Percentiles rank a stretch among this genome's conserved stretches.
These are phyloP conservation scores for Pseudocercospora fuligena DNA, from an alignment of 2,329 filamentous ascomycete genomes.

Conservation along the genomic window DNA sequence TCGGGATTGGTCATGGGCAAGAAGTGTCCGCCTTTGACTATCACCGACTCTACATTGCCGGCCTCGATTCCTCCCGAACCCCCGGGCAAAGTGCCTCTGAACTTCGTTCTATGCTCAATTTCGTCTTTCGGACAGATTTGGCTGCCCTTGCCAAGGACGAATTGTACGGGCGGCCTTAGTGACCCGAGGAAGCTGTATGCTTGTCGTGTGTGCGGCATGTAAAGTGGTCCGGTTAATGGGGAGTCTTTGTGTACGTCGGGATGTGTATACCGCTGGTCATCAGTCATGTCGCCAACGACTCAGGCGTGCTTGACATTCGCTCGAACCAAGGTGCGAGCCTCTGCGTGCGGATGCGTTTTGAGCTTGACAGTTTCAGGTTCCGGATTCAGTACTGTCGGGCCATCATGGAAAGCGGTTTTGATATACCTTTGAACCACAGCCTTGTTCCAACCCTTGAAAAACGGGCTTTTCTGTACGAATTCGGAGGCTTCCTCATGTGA, in stretches of 20 bases:
- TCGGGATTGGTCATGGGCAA: slow-evolving; percentile 76
- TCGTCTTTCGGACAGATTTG: slow-evolving; percentile 47
- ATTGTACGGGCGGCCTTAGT: slow-evolving; percentile 67
- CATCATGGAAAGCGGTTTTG: slow-evolving; percentile 19
- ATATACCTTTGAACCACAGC: slow-evolving; percentile 12
- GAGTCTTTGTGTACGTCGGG: slow-evolving; percentile 26
- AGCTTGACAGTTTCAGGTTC: slow-evolving; percentile 7
- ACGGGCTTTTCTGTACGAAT: slow-evolving; percentile 5
- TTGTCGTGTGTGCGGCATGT: slow-evolving; percentile 65
- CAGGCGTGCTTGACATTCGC: slow-evolving; percentile 9
- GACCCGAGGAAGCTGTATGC: slow-evolving; percentile 61
- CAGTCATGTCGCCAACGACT: background rate
- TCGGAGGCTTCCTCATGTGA: background rate
- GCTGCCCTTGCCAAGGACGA: slow-evolving; percentile 65
- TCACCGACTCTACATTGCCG: slow-evolving; percentile 68
- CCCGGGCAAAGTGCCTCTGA: slow-evolving; percentile 54
- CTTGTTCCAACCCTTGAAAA: slow-evolving; percentile 12
- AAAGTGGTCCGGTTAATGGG: slow-evolving; percentile 58
- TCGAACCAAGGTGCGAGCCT: slow-evolving; percentile 1
- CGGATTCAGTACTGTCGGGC: slow-evolving; percentile 6
- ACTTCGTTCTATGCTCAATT: slow-evolving; percentile 65
- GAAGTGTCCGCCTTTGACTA: slow-evolving; percentile 72
- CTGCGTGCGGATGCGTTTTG: slow-evolving; percentile 1
- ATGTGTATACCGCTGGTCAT: slow-evolving; percentile 7
- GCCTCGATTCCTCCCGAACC: slow-evolving; percentile 65